A percentile compares a stretch with the other conserved stretches of the same genome.
phyloP scores from a whole-genome alignment of 768 basidiomycete genomes.

The Phallus indusiatus region DNA sequence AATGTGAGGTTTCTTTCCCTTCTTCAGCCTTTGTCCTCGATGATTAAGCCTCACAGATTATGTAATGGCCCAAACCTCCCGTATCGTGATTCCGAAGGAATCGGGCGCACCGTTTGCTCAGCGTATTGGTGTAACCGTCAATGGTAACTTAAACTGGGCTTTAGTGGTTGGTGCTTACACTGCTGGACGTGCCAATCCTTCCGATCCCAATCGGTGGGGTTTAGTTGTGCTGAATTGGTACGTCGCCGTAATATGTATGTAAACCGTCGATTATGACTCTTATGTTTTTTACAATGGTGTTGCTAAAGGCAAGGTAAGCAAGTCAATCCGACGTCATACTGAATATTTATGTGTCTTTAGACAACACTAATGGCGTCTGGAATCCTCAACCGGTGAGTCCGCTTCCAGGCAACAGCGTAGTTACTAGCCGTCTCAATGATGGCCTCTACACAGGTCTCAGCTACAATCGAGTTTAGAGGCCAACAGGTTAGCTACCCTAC shows the following conservation, averaged over 20 bases:
- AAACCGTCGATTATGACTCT: background rate
- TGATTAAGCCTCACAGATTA: conserved; percentile 34
- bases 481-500: conserved; percentile 34
- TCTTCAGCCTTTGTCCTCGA: conserved; percentile 4
- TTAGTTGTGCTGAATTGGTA: conserved; percentile 65
- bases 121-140: conserved; percentile 55
- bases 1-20: conserved; percentile 35
- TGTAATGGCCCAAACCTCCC: conserved; percentile 65
- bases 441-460: conserved; percentile 8
- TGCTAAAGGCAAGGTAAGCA: conserved; percentile 4
- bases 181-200: conserved; percentile 41
- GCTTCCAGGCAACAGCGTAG: background rate
- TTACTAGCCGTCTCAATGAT: background rate
- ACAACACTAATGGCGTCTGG: conserved; percentile 44
- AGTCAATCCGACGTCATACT: background rate
- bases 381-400: conserved; percentile 41
- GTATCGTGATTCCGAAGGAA: conserved; percentile 64
- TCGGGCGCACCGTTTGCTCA: conserved; percentile 57
- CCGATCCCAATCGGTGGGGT: conserved; percentile 56
- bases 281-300: background rate
- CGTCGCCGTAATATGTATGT: conserved; percentile 9
- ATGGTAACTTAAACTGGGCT: conserved; percentile 46
- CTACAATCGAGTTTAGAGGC: conserved; percentile 58
- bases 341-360: conserved; percentile 13
- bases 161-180: conserved; percentile 60